Conservation (phyloP, 179 eudicot species). For the Corrigiola litoralis region DNA sequence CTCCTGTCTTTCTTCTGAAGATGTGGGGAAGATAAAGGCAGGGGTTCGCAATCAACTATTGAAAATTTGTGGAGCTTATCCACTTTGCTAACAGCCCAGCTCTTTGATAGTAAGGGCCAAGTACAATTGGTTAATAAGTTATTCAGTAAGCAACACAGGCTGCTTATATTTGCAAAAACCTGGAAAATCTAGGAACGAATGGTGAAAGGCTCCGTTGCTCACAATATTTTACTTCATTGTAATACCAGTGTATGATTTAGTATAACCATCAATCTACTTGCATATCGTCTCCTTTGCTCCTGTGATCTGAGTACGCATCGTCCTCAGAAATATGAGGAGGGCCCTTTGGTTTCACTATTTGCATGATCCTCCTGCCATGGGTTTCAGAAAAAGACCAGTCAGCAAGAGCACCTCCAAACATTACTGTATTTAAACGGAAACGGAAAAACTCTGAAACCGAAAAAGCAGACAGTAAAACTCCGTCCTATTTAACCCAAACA, state of each 20-base stretch:
- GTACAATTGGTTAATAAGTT: background rate
- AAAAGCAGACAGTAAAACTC: background rate
- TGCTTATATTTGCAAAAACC: background rate
- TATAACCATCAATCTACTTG: constrained; percentile 33
- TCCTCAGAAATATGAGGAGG: constrained; percentile 31
- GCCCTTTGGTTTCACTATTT: constrained; percentile 34
- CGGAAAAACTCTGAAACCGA: no score
- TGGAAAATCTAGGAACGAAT: background rate
- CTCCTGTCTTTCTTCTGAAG: no score
- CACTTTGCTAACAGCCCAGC: background rate
- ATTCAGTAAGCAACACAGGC: background rate
- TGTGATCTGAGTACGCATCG: constrained; percentile 25
- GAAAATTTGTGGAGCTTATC: background rate
- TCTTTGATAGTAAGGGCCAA: background rate
- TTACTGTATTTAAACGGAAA: background rate
- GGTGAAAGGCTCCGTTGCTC: background rate
- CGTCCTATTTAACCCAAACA: no score
- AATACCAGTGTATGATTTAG: background rate
- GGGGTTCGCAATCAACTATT: no score
- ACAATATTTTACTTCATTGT: constrained; percentile 8
- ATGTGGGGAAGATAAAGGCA: no score
- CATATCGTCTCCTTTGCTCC: constrained; percentile 48
- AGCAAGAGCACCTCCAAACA: background rate
- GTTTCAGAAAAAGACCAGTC: constrained; percentile 6
- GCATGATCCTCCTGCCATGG: constrained; percentile 55